Conservation (phyloP, 495 filamentous ascomycete genomes). For the Chaetomium fimeti region DNA sequence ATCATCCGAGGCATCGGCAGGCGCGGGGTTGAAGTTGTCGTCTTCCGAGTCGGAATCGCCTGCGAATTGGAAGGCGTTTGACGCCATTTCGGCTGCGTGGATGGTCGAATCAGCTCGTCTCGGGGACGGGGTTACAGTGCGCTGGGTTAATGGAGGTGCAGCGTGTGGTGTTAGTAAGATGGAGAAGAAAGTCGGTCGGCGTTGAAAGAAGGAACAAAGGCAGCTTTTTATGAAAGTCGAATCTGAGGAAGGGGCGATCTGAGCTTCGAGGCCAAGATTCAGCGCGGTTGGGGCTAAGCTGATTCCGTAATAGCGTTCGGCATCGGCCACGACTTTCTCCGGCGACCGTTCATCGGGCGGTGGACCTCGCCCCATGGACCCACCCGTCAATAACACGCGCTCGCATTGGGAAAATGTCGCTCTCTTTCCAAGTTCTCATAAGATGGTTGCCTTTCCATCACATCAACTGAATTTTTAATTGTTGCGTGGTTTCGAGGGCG, state of each 20-base stretch:
- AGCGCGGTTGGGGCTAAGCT: background rate
- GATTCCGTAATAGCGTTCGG: background rate
- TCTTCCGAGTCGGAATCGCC: constrained; percentile 68
- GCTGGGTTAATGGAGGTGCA: background rate
- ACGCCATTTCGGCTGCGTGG: constrained; percentile 31
- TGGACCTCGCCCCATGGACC: too few relatives aligned
- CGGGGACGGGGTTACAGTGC: background rate
- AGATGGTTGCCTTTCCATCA: too few relatives aligned
- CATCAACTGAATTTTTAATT: too few relatives aligned
- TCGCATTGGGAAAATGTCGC: too few relatives aligned
- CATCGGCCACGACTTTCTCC: constrained; percentile 16
- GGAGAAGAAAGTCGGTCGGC: background rate
- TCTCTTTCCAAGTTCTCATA: too few relatives aligned
- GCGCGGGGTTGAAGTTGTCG: constrained; percentile 76
- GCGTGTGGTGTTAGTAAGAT: background rate
- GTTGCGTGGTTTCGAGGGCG: too few relatives aligned
- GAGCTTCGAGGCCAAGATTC: constrained; percentile 15
- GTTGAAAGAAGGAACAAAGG: constrained; percentile 10
- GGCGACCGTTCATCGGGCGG: too few relatives aligned
- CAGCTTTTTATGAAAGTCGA: constrained; percentile 22
- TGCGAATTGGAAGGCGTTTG: constrained; percentile 28
- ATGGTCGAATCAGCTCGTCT: background rate
- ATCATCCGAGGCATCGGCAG: constrained; percentile 65
- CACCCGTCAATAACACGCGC: too few relatives aligned
- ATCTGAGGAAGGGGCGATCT: constrained; percentile 8